phyloP scores from a whole-genome alignment of 768 basidiomycete species.

The Collybia sp. region DNA sequence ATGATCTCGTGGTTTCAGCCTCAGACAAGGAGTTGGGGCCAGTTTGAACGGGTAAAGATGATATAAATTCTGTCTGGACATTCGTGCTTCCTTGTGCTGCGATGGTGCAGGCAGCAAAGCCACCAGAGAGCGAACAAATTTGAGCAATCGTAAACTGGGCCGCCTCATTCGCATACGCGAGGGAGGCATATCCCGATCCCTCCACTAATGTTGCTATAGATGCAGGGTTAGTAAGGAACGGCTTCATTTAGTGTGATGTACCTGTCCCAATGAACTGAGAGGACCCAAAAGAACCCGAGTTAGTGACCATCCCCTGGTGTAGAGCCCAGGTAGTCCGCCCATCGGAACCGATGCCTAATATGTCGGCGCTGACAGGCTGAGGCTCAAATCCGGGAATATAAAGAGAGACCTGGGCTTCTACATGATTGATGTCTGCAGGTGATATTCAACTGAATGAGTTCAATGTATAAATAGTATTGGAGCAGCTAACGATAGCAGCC shows the following conservation, averaged over 20 bases:
- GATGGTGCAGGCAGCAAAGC: conserved; percentile 20
- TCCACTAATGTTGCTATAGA: conserved; percentile 38
- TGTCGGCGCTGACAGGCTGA: conserved; percentile 35
- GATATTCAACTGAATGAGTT: no score
- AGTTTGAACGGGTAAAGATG: conserved; percentile 13
- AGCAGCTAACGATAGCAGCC: no score
- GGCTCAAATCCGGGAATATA: conserved; percentile 42
- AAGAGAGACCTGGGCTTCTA: conserved; percentile 29
- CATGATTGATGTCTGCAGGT: background rate
- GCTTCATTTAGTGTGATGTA: conserved; percentile 11
- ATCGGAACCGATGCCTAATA: conserved; percentile 34
- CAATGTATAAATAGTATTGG: no score
- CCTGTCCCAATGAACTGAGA: conserved; percentile 33
- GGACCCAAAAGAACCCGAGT: conserved; percentile 20
- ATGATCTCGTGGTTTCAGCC: background rate
- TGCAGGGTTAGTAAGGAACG: background rate
- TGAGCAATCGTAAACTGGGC: conserved; percentile 19
- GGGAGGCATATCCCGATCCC: conserved; percentile 31
- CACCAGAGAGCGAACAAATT: conserved; percentile 17
- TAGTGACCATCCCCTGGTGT: conserved; percentile 28
- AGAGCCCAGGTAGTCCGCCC: conserved; percentile 39
- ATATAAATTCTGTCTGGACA: conserved; percentile 18
- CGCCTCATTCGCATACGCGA: conserved; percentile 27
- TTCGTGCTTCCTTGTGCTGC: conserved; percentile 18
- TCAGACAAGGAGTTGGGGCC: background rate